Evolutionary conservation across 129 eudicot species (phyloP), one percentile per base, ranked within the genome.

Genomic region (Centella asiatica): DNA sequence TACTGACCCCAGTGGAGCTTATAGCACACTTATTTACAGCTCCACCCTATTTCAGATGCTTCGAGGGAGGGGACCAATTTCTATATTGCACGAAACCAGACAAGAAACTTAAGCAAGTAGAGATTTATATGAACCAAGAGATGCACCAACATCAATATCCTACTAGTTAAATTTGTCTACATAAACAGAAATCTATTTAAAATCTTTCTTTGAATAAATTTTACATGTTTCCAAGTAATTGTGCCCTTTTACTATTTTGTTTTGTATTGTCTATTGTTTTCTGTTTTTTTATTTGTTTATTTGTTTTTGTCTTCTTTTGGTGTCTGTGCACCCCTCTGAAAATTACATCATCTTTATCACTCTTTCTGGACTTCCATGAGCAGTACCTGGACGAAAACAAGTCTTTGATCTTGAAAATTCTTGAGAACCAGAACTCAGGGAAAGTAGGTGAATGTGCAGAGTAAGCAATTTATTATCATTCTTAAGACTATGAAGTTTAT

Each of bases 371-470:
- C 24, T 22, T 28, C 25, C 39, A 48, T 66, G 60, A 69, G 74
- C 74, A 81, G 87, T 81, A 77, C 74, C 61, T 81, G 76, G 83
- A 81, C 68, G 87, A 81, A 74, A 81, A 81, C 83, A 81, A 81
- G 77, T 73, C 83, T 20, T 73, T 81, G 64, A 81, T 81, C 44
- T 64, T 81, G 71, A 75, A 72, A 59, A 81, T 81, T 64, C 45
- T 81, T 44, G 84, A 81, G 66, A 81, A 81, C 68, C 87, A 81
- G 70, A 81, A 69, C 66, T 51, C 80, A 24, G 87, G 87, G 20
- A 81, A 81, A 72, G 67, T 74, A 32, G 69, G 66, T 46, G 87
- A 81, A 67, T 77, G 87, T 73, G 83, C 83, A 31, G 77, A 81
- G 87, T 81, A 62, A 74, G 83, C 11, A 24, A 20, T 44, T 28